Base-by-base conservation (phyloP, 331 rosid species). In the Malus hybrid region DNA sequence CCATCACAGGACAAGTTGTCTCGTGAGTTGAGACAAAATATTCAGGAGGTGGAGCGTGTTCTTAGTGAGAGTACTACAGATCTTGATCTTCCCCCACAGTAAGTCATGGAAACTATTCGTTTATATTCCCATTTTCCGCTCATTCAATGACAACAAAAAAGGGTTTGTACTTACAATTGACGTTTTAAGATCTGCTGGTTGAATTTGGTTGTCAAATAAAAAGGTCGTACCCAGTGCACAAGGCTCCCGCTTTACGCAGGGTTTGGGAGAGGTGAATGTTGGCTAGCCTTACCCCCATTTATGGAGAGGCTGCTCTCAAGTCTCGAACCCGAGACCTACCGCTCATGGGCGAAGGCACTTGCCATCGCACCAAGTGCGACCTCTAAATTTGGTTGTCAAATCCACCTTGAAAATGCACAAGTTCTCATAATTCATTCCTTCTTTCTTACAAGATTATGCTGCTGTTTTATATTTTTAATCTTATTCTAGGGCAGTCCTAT, bases 51-150 rank as follows among this genome's bases (percentile, higher is more conserved):
- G 85, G 99, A 94, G 90, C 91, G 83, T 57, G 83, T 94, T 76
- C 88, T 94, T 57, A 94, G 99, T 89, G 99, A 94, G 86, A 80
- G 91, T 74, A 84, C 97, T 44, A 82, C 96, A 42, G 99, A 94
- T 83, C 89, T 81, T 42, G 99, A 90, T 89, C 97, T 94, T 84
- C 97, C 97, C 62, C 82, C 88, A 71, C 83, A 71, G 99, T 94
- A 90, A 92, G 97, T 85, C 24, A 62, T 79, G 74, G 68, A 26
- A 65, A 82, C 71, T 32, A 78, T 73, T 50, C 39, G 56, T 39
- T 80, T 63, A 75, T 42, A 52, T 81, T 61, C 56, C 63, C 48
- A 68, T 34, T 68, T 26, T 46, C 67, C 0, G 44, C 44, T 39
- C 72, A 64, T 65, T 77, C 50, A 18, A 57, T 69, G 58, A 55